Evolutionary conservation across 148 eudicot genomes (phyloP).

Genomic region (Linanthus parryae): DNA sequence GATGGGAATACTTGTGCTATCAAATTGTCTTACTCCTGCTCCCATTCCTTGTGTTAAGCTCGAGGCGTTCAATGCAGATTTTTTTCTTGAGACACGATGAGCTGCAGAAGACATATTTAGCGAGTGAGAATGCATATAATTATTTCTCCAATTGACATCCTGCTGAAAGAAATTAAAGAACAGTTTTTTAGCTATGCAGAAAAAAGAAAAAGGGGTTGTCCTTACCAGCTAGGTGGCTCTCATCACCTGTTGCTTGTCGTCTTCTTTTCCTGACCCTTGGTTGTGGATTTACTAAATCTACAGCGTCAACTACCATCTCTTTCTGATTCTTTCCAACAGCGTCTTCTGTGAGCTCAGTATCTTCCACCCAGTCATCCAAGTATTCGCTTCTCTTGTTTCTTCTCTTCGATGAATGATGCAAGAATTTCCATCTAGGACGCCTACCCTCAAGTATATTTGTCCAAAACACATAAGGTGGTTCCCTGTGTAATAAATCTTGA

Average conservation of each 20-base stretch:
- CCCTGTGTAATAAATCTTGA: constrained; percentile 7
- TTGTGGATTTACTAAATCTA: neutral
- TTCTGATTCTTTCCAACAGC: neutral
- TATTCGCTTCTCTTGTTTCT: constrained; percentile 9
- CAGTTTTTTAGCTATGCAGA: neutral
- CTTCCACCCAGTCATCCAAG: neutral
- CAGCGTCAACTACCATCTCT: neutral
- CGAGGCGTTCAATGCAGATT: constrained; percentile 3
- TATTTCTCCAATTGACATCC: neutral
- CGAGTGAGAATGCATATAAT: too few species aligned
- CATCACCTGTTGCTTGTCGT: constrained; percentile 3
- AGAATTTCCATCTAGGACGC: constrained; percentile 23
- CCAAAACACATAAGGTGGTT: constrained; percentile 24
- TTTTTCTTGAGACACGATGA: constrained; percentile 7
- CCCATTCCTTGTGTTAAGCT: neutral
- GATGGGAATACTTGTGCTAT: constrained; percentile 2
- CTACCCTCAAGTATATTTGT: constrained; percentile 26
- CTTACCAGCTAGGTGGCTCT: constrained; percentile 11
- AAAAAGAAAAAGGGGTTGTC: neutral
- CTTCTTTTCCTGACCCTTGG: constrained; percentile 10
- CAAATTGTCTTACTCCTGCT: neutral
- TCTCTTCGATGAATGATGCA: constrained; percentile 9
- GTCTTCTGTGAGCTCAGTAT: constrained; percentile 2
- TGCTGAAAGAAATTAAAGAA: neutral
- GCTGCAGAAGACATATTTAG: neutral